Evolutionary conservation across 1,284 basidiomycete genomes (phyloP).

Genomic region (Tilletia walkeri): DNA sequence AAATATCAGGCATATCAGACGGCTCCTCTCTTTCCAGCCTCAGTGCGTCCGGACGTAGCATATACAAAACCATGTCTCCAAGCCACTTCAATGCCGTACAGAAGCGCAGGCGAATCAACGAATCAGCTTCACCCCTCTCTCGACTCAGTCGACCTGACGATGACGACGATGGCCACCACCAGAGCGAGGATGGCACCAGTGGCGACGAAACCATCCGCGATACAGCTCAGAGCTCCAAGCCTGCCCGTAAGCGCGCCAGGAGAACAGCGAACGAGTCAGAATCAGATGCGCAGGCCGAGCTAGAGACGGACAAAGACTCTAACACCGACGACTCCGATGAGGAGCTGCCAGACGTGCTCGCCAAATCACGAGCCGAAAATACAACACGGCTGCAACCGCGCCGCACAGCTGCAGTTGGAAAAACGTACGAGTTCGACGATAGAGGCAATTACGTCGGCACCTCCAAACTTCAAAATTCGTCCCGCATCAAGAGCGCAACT

Average conservation of each 20-base stretch:
- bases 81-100: not conserved
- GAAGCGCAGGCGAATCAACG: not conserved
- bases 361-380: not conserved
- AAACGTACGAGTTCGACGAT: not conserved
- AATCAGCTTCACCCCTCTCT: not conserved
- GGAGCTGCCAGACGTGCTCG: not conserved
- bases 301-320: not conserved
- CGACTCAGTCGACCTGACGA: not conserved
- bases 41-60: not conserved
- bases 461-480: no score
- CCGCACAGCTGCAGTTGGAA: not conserved
- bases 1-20: constrained; percentile 12
- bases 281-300: not conserved
- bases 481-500: no score
- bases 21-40: not conserved
- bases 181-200: not conserved
- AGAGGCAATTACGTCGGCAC: no score
- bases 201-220: not conserved
- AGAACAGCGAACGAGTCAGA: not conserved
- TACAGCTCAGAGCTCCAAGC: not conserved
- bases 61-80: constrained; percentile 6
- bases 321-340: constrained; percentile 6
- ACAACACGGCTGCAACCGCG: not conserved
- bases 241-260: not conserved
- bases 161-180: not conserved